A percentile compares a stretch with the other conserved stretches of the same genome.
phyloP scores from a whole-genome alignment of 371 early-diverging fungal genomes.

The Zychaea mexicana region DNA sequence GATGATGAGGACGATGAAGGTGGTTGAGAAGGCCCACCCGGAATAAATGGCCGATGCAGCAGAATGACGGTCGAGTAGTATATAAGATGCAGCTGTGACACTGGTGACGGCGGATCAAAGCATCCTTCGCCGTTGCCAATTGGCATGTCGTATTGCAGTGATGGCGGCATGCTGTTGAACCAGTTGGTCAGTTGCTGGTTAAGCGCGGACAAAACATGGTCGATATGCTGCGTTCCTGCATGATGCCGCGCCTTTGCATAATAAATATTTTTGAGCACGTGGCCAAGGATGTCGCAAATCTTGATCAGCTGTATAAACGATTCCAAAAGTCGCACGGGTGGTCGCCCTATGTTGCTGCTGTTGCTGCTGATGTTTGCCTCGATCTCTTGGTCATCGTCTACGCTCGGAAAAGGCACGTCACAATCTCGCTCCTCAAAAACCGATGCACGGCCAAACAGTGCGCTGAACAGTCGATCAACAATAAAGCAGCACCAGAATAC shows the following conservation, averaged over 20 bases:
- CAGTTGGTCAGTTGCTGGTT: conserved; percentile 47
- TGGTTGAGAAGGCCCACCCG: no score
- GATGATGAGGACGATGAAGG: conserved; percentile 21
- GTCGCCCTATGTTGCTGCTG: conserved; percentile 3
- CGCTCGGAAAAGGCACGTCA: conserved; percentile 48
- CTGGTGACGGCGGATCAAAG: conserved; percentile 20
- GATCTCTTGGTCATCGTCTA: conserved; percentile 41
- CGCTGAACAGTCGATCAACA: conserved; percentile 44
- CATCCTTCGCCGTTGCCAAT: conserved; percentile 2
- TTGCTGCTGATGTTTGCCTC: conserved; percentile 6
- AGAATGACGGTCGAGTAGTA: conserved; percentile 46
- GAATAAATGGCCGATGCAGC: conserved; percentile 47
- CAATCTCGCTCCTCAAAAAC: conserved; percentile 49
- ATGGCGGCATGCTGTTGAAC: conserved; percentile 43
- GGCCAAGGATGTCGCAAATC: conserved; percentile 45
- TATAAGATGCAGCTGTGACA: conserved; percentile 50
- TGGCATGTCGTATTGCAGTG: conserved; percentile 37
- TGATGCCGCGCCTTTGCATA: conserved; percentile 39
- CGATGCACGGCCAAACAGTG: conserved; percentile 43
- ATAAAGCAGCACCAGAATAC: conserved; percentile 57
- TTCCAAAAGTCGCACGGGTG: conserved; percentile 30
- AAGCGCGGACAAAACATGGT: conserved; percentile 36
- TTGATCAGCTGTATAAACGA: conserved; percentile 39
- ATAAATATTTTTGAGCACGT: conserved; percentile 49
- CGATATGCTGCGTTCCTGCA: conserved; percentile 26